These are phyloP conservation scores for Trichoderma atroviride DNA, from an alignment of 2,329 filamentous ascomycete genomes.

Conservation along the genomic window DNA sequence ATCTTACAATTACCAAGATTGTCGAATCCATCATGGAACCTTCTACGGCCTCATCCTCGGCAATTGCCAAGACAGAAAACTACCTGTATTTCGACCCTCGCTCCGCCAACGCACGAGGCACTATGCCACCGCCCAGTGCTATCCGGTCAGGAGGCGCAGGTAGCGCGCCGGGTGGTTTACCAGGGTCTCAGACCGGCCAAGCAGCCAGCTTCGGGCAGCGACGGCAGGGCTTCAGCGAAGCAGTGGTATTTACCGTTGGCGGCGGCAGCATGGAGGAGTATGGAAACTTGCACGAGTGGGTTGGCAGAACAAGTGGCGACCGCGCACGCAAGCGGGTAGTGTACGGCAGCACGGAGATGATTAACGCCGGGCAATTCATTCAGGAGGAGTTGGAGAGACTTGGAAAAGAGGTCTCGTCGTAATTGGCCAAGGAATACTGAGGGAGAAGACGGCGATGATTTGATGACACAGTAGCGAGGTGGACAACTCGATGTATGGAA, in stretches of 20 bases:
- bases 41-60: conserved; percentile 81
- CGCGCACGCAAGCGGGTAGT: conserved; percentile 78
- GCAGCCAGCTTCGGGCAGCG: conserved; percentile 87
- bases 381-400: conserved; percentile 64
- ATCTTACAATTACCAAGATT: conserved; percentile 96
- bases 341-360: conserved; percentile 88
- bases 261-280: conserved; percentile 99
- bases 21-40: conserved; percentile 99
- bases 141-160: conserved; percentile 50
- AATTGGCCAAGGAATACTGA: conserved; percentile 25
- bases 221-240: conserved; percentile 85
- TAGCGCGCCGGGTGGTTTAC: conserved; percentile 52
- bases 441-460: background rate
- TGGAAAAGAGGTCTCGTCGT: conserved; percentile 57
- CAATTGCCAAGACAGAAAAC: conserved; percentile 93
- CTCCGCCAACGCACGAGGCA: conserved; percentile 88
- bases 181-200: conserved; percentile 63
- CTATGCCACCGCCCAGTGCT: conserved; percentile 77
- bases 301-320: conserved; percentile 67
- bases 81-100: conserved; percentile 98
- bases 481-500: background rate
- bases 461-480: background rate
- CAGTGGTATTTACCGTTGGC: conserved; percentile 91
- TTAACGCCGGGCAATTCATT: conserved; percentile 70
- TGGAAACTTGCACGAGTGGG: conserved; percentile 96